A percentile compares a stretch with the other conserved stretches of the same genome.
These are phyloP conservation scores for Lasiosphaeris hirsuta DNA, from an alignment of 495 filamentous ascomycete species.

Conservation along the genomic window DNA sequence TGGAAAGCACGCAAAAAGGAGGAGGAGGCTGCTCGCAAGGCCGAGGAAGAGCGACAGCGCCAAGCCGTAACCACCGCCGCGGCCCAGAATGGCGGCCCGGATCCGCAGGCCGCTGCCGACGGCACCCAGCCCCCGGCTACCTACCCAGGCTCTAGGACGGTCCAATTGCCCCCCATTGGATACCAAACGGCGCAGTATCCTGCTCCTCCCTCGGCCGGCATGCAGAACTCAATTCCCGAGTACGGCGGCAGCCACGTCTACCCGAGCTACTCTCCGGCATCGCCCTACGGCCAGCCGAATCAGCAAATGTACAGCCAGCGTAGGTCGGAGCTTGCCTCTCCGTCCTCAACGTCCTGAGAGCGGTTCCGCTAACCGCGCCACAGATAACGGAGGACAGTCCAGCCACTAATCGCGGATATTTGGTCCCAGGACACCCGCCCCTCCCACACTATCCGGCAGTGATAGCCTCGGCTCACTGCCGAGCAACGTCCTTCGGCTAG, in stretches of 20 bases:
- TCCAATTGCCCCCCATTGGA: constrained; percentile 81
- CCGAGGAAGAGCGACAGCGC: constrained; percentile 82
- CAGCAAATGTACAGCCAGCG: constrained; percentile 73
- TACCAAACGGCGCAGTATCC: constrained; percentile 72
- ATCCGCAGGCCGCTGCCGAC: constrained; percentile 53
- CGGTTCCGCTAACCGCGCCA: constrained; percentile 4
- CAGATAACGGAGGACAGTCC: constrained; percentile 26
- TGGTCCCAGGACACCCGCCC: too few relatives aligned
- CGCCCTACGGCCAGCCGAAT: constrained; percentile 68
- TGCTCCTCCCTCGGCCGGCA: constrained; percentile 59
- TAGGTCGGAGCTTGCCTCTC: constrained; percentile 34
- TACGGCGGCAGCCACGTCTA: constrained; percentile 53
- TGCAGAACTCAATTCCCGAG: constrained; percentile 58
- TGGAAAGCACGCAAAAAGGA: constrained; percentile 99
- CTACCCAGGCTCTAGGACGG: constrained; percentile 58
- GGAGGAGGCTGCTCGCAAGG: constrained; percentile 86
- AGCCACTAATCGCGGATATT: too few relatives aligned
- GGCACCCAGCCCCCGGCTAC: constrained; percentile 56
- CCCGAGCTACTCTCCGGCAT: constrained; percentile 63
- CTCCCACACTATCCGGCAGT: too few relatives aligned
- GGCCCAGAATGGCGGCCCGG: constrained; percentile 42
- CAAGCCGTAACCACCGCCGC: constrained; percentile 56
- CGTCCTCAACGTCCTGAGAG: not conserved
- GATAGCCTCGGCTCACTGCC: too few relatives aligned
- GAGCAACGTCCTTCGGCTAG: too few relatives aligned